These are phyloP conservation scores for Penstemon davidsonii DNA, from an alignment of 257 asterid species.

Conservation along the genomic window DNA sequence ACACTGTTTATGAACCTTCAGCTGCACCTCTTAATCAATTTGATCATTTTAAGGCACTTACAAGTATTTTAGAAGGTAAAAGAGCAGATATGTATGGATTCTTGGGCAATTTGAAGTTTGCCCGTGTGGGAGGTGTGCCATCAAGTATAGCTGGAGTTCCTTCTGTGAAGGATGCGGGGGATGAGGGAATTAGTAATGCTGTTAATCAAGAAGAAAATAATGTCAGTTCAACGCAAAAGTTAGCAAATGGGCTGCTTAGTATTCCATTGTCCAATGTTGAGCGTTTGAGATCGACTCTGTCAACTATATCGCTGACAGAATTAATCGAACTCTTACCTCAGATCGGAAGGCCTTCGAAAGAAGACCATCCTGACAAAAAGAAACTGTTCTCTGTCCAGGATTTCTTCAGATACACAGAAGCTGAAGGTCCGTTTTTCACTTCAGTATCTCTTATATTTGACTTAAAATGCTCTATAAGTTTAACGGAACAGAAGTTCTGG, in stretches of 20 bases:
- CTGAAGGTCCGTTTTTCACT: conserved; percentile 71
- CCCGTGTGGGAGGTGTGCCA: conserved; percentile 93
- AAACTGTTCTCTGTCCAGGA: conserved; percentile 93
- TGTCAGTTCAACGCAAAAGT: conserved; percentile 55
- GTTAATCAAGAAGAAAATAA: conserved; percentile 59
- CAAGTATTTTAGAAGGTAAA: conserved; percentile 73
- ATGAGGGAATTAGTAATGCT: conserved; percentile 47
- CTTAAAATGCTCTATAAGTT: conserved; percentile 17
- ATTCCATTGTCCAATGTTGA: conserved; percentile 93
- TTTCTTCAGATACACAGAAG: conserved; percentile 94
- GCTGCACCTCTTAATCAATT: conserved; percentile 38
- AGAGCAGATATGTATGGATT: conserved; percentile 80
- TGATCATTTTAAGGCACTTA: conserved; percentile 61
- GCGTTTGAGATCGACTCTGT: conserved; percentile 78
- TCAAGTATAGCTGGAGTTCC: conserved; percentile 74
- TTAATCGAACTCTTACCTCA: conserved; percentile 88
- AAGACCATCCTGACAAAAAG: conserved; percentile 96
- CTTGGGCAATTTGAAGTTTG: conserved; percentile 77
- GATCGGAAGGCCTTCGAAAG: conserved; percentile 78
- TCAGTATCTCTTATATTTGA: background rate
- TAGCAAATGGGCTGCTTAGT: conserved; percentile 79
- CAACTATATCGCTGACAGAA: conserved; percentile 85
- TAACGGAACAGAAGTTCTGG: background rate
- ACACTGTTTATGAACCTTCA: conserved; percentile 28
- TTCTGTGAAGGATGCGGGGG: conserved; percentile 56